A percentile compares a stretch with the other conserved stretches of the same genome.
These are phyloP conservation scores for Gomphus sp. DNA, from an alignment of 1,284 basidiomycete species.

Conservation along the genomic window DNA sequence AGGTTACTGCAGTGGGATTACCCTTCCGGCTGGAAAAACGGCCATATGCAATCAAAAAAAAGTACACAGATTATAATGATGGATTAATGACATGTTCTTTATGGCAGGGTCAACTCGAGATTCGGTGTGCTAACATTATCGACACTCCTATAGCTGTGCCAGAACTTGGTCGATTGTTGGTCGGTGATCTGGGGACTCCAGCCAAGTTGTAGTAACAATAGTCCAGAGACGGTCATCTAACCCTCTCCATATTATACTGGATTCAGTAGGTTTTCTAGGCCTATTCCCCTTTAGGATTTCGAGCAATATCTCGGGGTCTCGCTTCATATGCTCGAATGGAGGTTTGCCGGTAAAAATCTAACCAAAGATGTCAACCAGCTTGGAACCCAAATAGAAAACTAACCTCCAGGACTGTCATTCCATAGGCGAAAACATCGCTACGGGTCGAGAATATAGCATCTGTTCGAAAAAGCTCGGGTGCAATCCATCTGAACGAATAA, in stretches of 20 bases:
- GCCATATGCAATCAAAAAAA: too few relatives aligned
- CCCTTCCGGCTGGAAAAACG: too few relatives aligned
- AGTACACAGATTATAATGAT: too few relatives aligned
- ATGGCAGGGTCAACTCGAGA: too few relatives aligned
- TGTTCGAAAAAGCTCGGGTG: constrained; percentile 43
- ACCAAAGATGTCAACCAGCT: neutral
- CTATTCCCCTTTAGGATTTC: constrained; percentile 28
- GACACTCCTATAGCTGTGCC: neutral
- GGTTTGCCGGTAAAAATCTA: too few relatives aligned
- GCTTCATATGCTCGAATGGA: too few relatives aligned
- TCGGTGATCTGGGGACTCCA: constrained; percentile 21
- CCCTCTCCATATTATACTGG: constrained; percentile 29
- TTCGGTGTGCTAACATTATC: too few relatives aligned
- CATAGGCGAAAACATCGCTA: constrained; percentile 45
- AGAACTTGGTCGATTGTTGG: constrained; percentile 32
- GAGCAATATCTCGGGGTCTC: too few relatives aligned
- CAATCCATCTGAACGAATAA: constrained; percentile 40
- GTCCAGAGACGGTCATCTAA: constrained; percentile 38
- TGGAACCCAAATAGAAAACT: constrained; percentile 5
- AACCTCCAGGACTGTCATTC: constrained; percentile 49
- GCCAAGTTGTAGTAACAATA: constrained; percentile 38
- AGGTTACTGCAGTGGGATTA: too few relatives aligned
- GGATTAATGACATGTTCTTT: too few relatives aligned
- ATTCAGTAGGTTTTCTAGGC: constrained; percentile 32
- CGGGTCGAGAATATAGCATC: constrained; percentile 35